These are phyloP conservation scores for Colletotrichum sp. DNA, from an alignment of 2,329 filamentous ascomycete genomes.

Conservation along the genomic window DNA sequence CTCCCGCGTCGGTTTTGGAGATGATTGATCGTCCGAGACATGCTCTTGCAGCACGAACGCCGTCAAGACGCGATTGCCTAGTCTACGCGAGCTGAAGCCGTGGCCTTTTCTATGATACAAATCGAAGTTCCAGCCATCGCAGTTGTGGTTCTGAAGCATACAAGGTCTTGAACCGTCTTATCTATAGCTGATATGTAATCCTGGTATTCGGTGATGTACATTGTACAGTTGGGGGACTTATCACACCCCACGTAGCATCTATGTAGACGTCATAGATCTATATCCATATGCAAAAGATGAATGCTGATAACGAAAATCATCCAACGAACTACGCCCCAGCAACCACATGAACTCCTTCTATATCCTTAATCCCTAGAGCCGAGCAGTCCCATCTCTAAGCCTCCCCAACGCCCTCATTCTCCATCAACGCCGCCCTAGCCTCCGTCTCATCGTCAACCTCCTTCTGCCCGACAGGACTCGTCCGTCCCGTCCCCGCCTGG, in stretches of 20 bases:
- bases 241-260: not conserved
- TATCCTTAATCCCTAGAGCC: not conserved
- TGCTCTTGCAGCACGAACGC: not conserved
- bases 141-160: not conserved
- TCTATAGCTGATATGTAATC: not conserved
- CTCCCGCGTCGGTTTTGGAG: not conserved
- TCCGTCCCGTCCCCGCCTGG: conserved; percentile 59
- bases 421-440: conserved; percentile 27
- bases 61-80: not conserved
- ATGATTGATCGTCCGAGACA: not conserved
- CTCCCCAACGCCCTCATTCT: conserved; percentile 37
- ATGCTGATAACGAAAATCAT: not conserved
- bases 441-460: conserved; percentile 36
- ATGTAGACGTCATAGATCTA: not conserved
- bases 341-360: not conserved
- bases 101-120: not conserved
- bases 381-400: conserved; percentile 13
- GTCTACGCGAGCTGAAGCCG: not conserved
- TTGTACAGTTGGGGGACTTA: not conserved
- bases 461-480: conserved; percentile 44
- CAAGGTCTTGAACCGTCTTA: not conserved
- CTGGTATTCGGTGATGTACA: not conserved
- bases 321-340: not conserved
- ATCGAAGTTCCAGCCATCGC: not conserved
- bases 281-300: not conserved